phyloP scores from a whole-genome alignment of 2,329 filamentous ascomycete genomes.

The Tolypocladium cylindrosporum region DNA sequence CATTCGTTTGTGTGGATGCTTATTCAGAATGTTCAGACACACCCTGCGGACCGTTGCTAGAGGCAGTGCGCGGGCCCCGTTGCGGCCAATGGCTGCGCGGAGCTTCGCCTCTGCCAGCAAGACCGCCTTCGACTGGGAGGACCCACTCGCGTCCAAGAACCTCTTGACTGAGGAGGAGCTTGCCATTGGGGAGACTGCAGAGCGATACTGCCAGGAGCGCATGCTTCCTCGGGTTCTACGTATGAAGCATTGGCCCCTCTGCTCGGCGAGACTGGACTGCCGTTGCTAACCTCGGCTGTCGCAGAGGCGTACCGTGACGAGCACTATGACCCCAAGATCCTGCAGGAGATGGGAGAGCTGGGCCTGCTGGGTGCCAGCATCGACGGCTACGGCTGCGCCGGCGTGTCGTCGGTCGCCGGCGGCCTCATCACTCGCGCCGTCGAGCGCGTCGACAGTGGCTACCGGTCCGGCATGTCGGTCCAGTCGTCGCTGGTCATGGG shows the following conservation, averaged over 20 bases:
- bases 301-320: slow-evolving; percentile 77
- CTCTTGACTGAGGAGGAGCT: slow-evolving; percentile 83
- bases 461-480: slow-evolving; percentile 86
- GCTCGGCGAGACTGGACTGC: not conserved
- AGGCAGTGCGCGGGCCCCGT: slow-evolving; percentile 9
- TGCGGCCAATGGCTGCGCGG: slow-evolving; percentile 17
- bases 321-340: slow-evolving; percentile 73
- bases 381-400: slow-evolving; percentile 79
- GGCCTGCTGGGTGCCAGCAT: slow-evolving; percentile 83
- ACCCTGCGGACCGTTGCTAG: slow-evolving; percentile 18
- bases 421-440: slow-evolving; percentile 85
- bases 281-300: slow-evolving; percentile 1
- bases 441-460: slow-evolving; percentile 83
- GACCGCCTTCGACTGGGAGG: slow-evolving; percentile 74
- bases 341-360: slow-evolving; percentile 85
- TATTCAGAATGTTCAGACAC: slow-evolving; percentile 18
- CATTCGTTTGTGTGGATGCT: not conserved
- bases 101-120: slow-evolving; percentile 24
- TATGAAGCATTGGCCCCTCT: slow-evolving; percentile 30
- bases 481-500: slow-evolving; percentile 92
- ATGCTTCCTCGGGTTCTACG: slow-evolving; percentile 78
- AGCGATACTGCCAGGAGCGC: slow-evolving; percentile 87
- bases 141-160: slow-evolving; percentile 66
- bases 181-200: slow-evolving; percentile 81
- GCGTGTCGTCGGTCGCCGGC: slow-evolving; percentile 78